A percentile compares a stretch with the other conserved stretches of the same genome.
These are phyloP conservation scores for Lepidium campestre DNA, from an alignment of 441 rosid species.

Conservation along the genomic window DNA sequence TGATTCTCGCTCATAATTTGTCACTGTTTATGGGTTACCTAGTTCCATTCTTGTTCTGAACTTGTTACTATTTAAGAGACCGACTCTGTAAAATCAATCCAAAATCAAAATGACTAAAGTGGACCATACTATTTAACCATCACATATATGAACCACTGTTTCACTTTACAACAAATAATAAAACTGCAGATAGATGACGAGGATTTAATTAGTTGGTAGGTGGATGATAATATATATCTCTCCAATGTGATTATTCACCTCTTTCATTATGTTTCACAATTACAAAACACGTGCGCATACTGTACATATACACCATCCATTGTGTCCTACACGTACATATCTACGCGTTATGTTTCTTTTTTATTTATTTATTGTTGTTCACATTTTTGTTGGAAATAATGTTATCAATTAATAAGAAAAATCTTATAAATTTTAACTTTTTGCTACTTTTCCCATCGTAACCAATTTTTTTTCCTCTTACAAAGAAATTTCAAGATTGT, in stretches of 20 bases:
- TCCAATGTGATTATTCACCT: too few species aligned
- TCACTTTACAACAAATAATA: too few species aligned
- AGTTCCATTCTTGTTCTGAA: too few species aligned
- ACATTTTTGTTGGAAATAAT: background rate
- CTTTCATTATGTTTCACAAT: background rate
- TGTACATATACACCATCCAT: background rate
- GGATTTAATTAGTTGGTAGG: background rate
- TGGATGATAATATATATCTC: too few species aligned
- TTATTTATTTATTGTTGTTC: background rate
- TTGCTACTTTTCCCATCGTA: background rate
- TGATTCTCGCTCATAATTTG: too few species aligned
- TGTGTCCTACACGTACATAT: background rate
- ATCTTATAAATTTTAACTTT: background rate
- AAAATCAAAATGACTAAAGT: too few species aligned
- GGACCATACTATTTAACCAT: background rate
- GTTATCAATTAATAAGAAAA: background rate
- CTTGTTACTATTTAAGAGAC: too few species aligned
- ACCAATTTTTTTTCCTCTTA: background rate
- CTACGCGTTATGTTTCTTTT: too few species aligned
- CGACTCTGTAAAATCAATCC: too few species aligned
- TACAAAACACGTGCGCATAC: background rate
- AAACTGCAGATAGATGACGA: too few species aligned
- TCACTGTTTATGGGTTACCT: too few species aligned
- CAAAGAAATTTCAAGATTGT: background rate
- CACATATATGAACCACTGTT: background rate